Conservation (phyloP, 805 yeast genomes). For the Cephaloascus fragrans region DNA sequence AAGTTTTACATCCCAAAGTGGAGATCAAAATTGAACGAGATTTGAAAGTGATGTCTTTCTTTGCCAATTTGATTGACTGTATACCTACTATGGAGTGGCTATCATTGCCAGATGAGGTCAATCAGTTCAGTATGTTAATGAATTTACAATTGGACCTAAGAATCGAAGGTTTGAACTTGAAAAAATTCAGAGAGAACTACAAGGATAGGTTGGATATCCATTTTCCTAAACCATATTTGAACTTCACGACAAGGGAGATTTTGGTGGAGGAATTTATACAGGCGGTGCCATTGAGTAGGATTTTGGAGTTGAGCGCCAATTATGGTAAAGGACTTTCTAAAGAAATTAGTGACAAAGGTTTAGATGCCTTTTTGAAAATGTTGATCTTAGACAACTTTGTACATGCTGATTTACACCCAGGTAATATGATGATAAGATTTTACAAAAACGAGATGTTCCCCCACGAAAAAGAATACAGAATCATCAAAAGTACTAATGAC, state of each 20-base stretch:
- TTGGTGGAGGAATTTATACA: conserved; percentile 78
- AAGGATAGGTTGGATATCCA: conserved; percentile 45
- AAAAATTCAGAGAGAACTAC: conserved; percentile 65
- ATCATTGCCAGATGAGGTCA: conserved; percentile 88
- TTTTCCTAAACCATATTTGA: conserved; percentile 71
- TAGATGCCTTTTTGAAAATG: conserved; percentile 91
- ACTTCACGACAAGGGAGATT: conserved; percentile 57
- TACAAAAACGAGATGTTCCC: conserved; percentile 34
- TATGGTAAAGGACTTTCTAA: conserved; percentile 48
- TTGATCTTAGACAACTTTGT: conserved; percentile 85
- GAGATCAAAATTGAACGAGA: conserved; percentile 68
- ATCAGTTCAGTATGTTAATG: conserved; percentile 81
- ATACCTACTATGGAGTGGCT: conserved; percentile 98
- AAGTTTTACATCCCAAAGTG: conserved; percentile 87
- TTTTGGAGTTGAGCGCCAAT: conserved; percentile 41
- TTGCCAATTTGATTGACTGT: conserved; percentile 59
- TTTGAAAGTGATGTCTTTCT: conserved; percentile 69
- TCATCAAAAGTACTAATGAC: conserved; percentile 31
- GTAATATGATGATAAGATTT: conserved; percentile 77
- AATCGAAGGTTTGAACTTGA: conserved; percentile 78
- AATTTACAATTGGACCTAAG: conserved; percentile 79
- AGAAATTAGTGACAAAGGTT: conserved; percentile 67
- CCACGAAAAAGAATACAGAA: conserved; percentile 31
- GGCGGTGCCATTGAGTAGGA: conserved; percentile 73
- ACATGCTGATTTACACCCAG: conserved; percentile 96